These are phyloP conservation scores for Fragaria iinumae DNA, from an alignment of 306 rosid species.

Conservation along the genomic window DNA sequence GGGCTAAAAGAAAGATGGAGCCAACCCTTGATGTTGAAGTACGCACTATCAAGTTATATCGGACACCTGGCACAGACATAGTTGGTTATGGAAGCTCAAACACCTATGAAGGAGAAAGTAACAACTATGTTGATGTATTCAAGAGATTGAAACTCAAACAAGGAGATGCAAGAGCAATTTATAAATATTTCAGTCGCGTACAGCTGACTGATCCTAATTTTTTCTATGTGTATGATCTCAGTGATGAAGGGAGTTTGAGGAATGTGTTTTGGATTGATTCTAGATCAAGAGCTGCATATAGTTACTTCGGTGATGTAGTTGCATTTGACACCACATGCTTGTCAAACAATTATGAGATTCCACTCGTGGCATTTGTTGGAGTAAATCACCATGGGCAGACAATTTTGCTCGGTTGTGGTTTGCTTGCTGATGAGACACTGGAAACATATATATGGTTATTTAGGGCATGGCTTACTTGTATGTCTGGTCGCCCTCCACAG, in stretches of 20 bases:
- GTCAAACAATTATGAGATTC: constrained; percentile 74
- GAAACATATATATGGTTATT: constrained; percentile 87
- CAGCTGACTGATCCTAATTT: constrained; percentile 75
- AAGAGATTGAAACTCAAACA: constrained; percentile 61
- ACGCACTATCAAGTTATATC: constrained; percentile 80
- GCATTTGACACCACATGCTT: constrained; percentile 73
- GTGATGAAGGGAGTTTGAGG: constrained; percentile 78
- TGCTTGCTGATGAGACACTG: constrained; percentile 74
- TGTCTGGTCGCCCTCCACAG: constrained; percentile 95
- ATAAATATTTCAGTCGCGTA: constrained; percentile 55
- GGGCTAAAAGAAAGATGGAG: constrained; percentile 77
- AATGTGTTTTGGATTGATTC: constrained; percentile 92
- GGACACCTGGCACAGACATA: constrained; percentile 53
- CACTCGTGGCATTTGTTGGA: constrained; percentile 76
- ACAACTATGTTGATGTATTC: constrained; percentile 34
- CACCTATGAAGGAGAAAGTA: constrained; percentile 59
- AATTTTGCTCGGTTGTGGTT: constrained; percentile 75
- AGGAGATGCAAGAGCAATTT: constrained; percentile 67
- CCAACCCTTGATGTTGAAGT: constrained; percentile 82
- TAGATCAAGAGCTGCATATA: constrained; percentile 79
- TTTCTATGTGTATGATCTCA: constrained; percentile 82
- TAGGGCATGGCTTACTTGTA: constrained; percentile 94
- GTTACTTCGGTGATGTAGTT: constrained; percentile 77
- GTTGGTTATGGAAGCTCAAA: constrained; percentile 59
- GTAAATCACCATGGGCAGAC: constrained; percentile 86